Conservation (phyloP, 192 early-diverging fungal species). For the Coemansia sp. region DNA sequence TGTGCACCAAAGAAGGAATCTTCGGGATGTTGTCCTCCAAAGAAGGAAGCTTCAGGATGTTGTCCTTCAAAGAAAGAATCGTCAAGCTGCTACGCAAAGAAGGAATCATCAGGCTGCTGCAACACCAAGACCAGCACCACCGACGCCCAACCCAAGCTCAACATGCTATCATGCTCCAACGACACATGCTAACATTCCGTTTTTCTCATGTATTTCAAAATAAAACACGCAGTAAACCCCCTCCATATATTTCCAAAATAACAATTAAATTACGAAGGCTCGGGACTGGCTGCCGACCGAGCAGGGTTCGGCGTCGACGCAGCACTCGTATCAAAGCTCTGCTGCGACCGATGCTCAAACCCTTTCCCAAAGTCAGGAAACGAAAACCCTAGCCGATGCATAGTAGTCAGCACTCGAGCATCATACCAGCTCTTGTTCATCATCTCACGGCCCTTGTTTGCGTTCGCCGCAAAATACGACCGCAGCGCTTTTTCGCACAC, state of each 20-base stretch:
- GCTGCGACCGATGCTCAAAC: conserved; percentile 55
- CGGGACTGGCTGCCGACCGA: no score
- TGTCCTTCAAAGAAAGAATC: neutral
- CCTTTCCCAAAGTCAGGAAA: conserved; percentile 53
- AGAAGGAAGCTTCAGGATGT: neutral
- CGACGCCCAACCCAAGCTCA: neutral
- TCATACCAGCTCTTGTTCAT: conserved; percentile 54
- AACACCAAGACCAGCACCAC: neutral
- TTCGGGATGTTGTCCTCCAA: neutral
- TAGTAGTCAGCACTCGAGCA: conserved; percentile 38
- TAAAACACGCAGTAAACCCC: no score
- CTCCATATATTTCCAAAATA: no score
- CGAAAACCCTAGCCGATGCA: conserved; percentile 40
- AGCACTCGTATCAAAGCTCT: conserved; percentile 38
- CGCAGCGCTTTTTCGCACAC: conserved; percentile 57
- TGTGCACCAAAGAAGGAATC: conserved; percentile 4
- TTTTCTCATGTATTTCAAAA: neutral
- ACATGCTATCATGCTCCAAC: neutral
- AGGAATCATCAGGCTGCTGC: neutral
- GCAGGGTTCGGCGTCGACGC: no score
- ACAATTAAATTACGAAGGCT: no score
- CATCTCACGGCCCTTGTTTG: conserved; percentile 24
- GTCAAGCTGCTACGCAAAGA: no score
- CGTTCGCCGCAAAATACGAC: conserved; percentile 32
- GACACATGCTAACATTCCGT: neutral